Conservation (phyloP, 2,329 filamentous ascomycete species). For the Xylaria digitata region DNA sequence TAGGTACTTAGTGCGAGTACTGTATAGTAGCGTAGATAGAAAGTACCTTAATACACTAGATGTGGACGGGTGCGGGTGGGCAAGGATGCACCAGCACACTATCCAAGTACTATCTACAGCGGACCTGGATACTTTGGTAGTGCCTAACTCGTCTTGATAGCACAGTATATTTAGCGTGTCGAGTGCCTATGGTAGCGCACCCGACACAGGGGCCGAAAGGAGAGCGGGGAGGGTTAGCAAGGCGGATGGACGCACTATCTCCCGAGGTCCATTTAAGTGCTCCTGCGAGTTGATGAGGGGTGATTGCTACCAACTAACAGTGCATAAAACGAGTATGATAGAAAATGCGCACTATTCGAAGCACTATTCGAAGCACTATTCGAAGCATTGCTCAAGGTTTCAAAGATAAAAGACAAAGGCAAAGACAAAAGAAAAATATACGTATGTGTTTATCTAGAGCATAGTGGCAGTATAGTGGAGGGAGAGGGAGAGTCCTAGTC, state of each 20-base stretch:
- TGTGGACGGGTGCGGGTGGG: too few species aligned
- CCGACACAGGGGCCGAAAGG: conserved; percentile 19
- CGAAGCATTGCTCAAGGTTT: conserved; percentile 13
- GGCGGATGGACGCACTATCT: conserved; percentile 12
- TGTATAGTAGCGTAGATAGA: neutral
- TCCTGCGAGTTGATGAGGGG: conserved; percentile 30
- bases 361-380: neutral
- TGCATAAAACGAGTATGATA: conserved; percentile 10
- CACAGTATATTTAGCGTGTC: conserved; percentile 19
- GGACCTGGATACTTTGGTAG: conserved; percentile 13
- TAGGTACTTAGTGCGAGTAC: neutral
- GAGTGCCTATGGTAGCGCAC: neutral
- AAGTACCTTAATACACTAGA: too few species aligned
- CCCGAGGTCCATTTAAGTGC: conserved; percentile 1
- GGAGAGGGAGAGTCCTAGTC: too few species aligned
- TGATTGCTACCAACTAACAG: conserved; percentile 21
- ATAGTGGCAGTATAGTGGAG: too few species aligned
- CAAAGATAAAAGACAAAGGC: neutral
- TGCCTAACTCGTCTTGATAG: neutral
- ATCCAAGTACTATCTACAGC: neutral
- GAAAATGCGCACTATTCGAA: conserved; percentile 19
- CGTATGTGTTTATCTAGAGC: neutral
- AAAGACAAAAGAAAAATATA: conserved; percentile 1
- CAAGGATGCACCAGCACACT: too few species aligned
- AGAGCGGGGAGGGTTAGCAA: conserved; percentile 2